A percentile compares a stretch with the other conserved stretches of the same genome.
phyloP scores from a whole-genome alignment of 345 rosid species.

The Excoecaria agallocha region DNA sequence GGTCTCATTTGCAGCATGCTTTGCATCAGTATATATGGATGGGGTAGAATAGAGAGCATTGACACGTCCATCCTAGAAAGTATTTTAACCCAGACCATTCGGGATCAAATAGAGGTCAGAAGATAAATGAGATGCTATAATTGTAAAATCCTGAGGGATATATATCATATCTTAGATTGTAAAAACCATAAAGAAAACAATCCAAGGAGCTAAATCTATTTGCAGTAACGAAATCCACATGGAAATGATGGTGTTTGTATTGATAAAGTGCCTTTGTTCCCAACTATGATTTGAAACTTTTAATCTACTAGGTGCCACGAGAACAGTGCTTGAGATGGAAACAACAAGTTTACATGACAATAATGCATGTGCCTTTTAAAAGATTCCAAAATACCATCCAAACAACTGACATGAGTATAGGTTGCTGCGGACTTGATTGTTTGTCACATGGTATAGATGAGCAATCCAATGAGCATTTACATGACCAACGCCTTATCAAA shows the following conservation, averaged over 20 bases:
- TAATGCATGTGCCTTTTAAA: neutral
- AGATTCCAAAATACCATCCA: neutral
- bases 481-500: neutral
- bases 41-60: slow-evolving; percentile 97
- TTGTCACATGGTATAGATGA: neutral
- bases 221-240: neutral
- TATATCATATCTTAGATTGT: slow-evolving; percentile 1
- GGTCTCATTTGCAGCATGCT: slow-evolving; percentile 60
- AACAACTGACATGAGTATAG: neutral
- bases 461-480: neutral
- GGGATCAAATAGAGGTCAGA: neutral
- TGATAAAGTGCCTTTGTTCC: neutral
- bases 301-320: neutral
- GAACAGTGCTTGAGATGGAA: neutral
- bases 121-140: slow-evolving; percentile 13
- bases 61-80: slow-evolving; percentile 84
- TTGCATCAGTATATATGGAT: slow-evolving; percentile 95
- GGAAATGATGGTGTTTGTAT: neutral
- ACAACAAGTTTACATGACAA: neutral
- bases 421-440: neutral
- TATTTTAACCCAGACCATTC: slow-evolving; percentile 15
- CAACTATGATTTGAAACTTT: neutral
- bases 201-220: neutral
- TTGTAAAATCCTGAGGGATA: slow-evolving; percentile 1
- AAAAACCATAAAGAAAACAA: neutral